These are phyloP conservation scores for Hymenoscyphus linearis DNA, from an alignment of 2,329 filamentous ascomycete species.

Conservation along the genomic window DNA sequence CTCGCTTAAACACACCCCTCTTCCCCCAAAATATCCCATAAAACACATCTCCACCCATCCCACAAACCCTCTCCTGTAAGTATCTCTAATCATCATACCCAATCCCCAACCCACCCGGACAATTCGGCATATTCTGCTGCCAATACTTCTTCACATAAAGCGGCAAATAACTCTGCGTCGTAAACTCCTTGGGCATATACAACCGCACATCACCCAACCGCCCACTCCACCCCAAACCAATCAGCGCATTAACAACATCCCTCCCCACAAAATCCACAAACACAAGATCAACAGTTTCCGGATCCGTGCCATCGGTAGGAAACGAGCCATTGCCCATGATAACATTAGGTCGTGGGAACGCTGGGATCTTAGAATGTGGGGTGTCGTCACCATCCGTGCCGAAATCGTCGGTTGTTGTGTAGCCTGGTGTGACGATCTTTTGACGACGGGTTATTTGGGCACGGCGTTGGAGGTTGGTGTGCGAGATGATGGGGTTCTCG, in stretches of 20 bases:
- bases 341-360: slow-evolving; percentile 75
- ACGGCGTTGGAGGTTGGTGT: not conserved
- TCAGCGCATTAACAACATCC: not conserved
- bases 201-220: slow-evolving; percentile 21
- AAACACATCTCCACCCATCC: no score
- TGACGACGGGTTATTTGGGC: slow-evolving; percentile 24
- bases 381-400: slow-evolving; percentile 85
- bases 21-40: no score
- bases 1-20: no score
- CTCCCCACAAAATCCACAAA: not conserved
- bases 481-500: slow-evolving; percentile 17
- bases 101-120: slow-evolving; percentile 21
- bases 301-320: slow-evolving; percentile 43
- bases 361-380: slow-evolving; percentile 65
- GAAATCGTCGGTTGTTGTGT: slow-evolving; percentile 81
- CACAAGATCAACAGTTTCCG: slow-evolving; percentile 29
- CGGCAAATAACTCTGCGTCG: slow-evolving; percentile 29
- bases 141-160: slow-evolving; percentile 29
- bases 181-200: slow-evolving; percentile 30
- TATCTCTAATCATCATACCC: slow-evolving; percentile 8
- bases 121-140: slow-evolving; percentile 25
- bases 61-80: no score
- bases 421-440: slow-evolving; percentile 52
- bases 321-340: slow-evolving; percentile 66
- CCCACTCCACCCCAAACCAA: not conserved